Evolutionary conservation across 2,329 filamentous ascomycete genomes (phyloP), one percentile per base, ranked within the genome.

Genomic region (Penicillium sclerotiorum): DNA sequence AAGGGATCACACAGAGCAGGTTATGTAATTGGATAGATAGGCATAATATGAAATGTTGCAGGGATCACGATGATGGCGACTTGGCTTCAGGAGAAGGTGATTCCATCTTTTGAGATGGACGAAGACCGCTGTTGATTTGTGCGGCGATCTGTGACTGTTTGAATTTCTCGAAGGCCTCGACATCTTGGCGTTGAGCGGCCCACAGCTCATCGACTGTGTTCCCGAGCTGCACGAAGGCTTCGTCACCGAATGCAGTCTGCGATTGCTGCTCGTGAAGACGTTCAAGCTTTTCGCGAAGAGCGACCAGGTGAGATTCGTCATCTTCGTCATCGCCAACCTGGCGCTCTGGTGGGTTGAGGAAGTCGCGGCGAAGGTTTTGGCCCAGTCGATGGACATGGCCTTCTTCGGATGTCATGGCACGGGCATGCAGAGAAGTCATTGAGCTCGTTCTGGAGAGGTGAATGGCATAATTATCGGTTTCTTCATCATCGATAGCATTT

Each of bases 381-480:
- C 85, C 84, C 30, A 89, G 79, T 21, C 86, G 83, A 62, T 88
- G 86, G 58, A 89, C 80, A 25, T 82, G 82, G 25, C 86, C 86
- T 78, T 89, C 86, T 72, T 89, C 86, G 38, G 83, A 78, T 1
- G 80, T 80, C 52, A 87, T 80, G 18, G 82, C 83, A 43, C 83
- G 82, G 3, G 82, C 81, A 37, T 85, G 84, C 8, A 89, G 77
- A 2, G 82, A 86, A n/a, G 87, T 85, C 58, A 88, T 84, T 1
- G 83, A 86, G 58, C 80, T 81, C 55, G 82, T 79, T 23, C 85
- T 79, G 1, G 81, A 81, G 41, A 82, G 73, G 18, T 81, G 68
- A 42, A 76, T 69, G 44, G 69, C 73, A 43, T 71, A 74, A 20
- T 72, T 65, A 20, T 76, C 71, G 11, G 62, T 60, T 37, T 75